Evolutionary conservation across 345 rosid genomes (phyloP).

Genomic region (Citrus inodora): DNA sequence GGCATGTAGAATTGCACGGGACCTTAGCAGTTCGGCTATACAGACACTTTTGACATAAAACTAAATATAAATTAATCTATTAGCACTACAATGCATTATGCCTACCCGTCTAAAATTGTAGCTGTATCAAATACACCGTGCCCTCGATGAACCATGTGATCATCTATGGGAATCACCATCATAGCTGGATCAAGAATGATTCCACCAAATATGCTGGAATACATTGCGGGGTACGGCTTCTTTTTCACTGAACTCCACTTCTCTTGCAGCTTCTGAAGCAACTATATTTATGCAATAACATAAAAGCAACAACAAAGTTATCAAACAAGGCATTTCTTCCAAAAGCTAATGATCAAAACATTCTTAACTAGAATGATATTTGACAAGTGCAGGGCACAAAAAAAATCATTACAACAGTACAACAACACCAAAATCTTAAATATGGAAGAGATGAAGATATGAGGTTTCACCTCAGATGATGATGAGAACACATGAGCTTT

Average conservation of each 20-base stretch:
- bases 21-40: background rate
- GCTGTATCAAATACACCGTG: slow-evolving; percentile 79
- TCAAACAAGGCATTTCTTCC: background rate
- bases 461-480: slow-evolving; percentile 50
- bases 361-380: background rate
- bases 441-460: background rate
- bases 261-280: slow-evolving; percentile 54
- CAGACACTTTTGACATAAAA: background rate
- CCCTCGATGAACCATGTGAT: slow-evolving; percentile 79
- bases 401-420: background rate
- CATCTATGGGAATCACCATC: slow-evolving; percentile 73
- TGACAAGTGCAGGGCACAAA: background rate
- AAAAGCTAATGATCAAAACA: background rate
- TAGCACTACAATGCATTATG: background rate
- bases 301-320: background rate
- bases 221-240: slow-evolving; percentile 67
- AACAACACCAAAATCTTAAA: background rate
- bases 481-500: slow-evolving; percentile 60
- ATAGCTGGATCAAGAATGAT: slow-evolving; percentile 63
- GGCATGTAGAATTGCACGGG: background rate
- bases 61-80: background rate
- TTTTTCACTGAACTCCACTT: slow-evolving; percentile 53
- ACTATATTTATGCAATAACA: slow-evolving; percentile 23
- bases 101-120: slow-evolving; percentile 56
- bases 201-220: slow-evolving; percentile 64